Percentiles rank a stretch among this genome's conserved stretches.
phyloP scores from a whole-genome alignment of 1,139 yeast species.

The Lodderomyces elongisporus region DNA sequence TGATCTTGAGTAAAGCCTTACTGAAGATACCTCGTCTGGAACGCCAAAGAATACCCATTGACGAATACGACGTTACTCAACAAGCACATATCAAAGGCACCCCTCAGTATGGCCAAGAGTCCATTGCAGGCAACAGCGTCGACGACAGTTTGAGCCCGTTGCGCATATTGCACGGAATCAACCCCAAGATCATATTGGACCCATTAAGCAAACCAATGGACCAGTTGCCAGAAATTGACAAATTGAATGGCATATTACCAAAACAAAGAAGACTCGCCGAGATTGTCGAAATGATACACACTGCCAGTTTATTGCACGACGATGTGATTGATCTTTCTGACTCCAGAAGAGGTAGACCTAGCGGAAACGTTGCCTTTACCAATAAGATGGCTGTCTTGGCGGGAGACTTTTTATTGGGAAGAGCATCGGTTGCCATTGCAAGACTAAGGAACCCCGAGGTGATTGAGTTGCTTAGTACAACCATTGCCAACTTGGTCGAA shows the following conservation, averaged over 20 bases:
- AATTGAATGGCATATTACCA: slow-evolving; percentile 71
- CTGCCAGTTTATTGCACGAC: slow-evolving; percentile 94
- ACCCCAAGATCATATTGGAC: slow-evolving; percentile 72
- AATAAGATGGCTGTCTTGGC: slow-evolving; percentile 97
- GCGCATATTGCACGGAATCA: slow-evolving; percentile 79
- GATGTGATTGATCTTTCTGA: slow-evolving; percentile 95
- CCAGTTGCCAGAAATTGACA: slow-evolving; percentile 58
- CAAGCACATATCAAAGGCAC: slow-evolving; percentile 57
- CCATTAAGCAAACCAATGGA: slow-evolving; percentile 83
- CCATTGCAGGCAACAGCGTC: slow-evolving; percentile 52
- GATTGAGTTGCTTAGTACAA: slow-evolving; percentile 87
- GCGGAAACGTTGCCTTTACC: slow-evolving; percentile 90
- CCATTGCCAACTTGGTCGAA: slow-evolving; percentile 94
- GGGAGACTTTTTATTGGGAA: slow-evolving; percentile 89
- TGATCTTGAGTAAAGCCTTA: slow-evolving; percentile 76
- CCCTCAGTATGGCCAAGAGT: slow-evolving; percentile 28
- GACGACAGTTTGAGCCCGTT: slow-evolving; percentile 72
- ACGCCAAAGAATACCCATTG: slow-evolving; percentile 60
- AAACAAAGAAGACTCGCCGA: slow-evolving; percentile 94
- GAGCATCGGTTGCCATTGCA: slow-evolving; percentile 95
- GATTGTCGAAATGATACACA: slow-evolving; percentile 97
- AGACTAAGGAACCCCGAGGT: slow-evolving; percentile 95
- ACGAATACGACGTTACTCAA: slow-evolving; percentile 57
- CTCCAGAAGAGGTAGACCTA: slow-evolving; percentile 82
- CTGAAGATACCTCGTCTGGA: slow-evolving; percentile 68